Evolutionary conservation across 2,329 filamentous ascomycete genomes (phyloP).

Genomic region (Pleoardoris graminearum): DNA sequence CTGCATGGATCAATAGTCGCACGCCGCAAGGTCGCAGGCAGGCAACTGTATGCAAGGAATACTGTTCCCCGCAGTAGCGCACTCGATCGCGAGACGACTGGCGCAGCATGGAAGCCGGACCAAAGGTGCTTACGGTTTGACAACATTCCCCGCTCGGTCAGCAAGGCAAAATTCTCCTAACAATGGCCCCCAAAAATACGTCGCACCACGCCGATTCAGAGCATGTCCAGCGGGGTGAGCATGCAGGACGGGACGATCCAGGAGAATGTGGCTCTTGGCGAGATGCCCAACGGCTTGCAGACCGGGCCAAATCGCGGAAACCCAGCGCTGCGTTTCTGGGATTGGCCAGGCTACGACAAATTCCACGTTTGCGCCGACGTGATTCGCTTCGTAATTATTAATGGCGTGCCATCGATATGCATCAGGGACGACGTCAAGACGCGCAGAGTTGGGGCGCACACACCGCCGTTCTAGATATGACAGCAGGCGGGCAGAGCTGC

Average conservation of each 20-base stretch:
- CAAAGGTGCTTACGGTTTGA: slow-evolving; percentile 18
- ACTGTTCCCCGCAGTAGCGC: slow-evolving; percentile 30
- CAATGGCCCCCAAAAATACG: slow-evolving; percentile 10
- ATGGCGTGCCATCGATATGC: slow-evolving; percentile 22
- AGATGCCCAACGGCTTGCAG: slow-evolving; percentile 3
- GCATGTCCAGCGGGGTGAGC: slow-evolving; percentile 10
- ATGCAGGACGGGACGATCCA: slow-evolving; percentile 23
- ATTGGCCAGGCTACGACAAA: slow-evolving; percentile 10
- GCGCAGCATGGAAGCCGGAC: slow-evolving; percentile 21
- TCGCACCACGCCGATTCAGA: slow-evolving; percentile 13
- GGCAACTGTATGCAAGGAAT: slow-evolving; percentile 23
- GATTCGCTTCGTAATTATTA: slow-evolving; percentile 13
- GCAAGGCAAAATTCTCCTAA: slow-evolving; percentile 17
- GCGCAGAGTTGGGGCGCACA: slow-evolving; percentile 16
- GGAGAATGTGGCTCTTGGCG: not conserved
- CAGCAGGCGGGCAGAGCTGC: not conserved
- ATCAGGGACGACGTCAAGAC: slow-evolving; percentile 9
- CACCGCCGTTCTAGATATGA: slow-evolving; percentile 20
- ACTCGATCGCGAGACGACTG: slow-evolving; percentile 11
- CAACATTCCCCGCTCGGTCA: slow-evolving; percentile 24
- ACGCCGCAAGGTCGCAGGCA: slow-evolving; percentile 26
- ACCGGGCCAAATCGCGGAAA: not conserved
- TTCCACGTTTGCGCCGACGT: not conserved
- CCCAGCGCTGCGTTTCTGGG: not conserved
- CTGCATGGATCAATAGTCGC: slow-evolving; percentile 22